Evolutionary conservation across 352 stramenopile species (phyloP).

Genomic region (Phytopythium aichiense): DNA sequence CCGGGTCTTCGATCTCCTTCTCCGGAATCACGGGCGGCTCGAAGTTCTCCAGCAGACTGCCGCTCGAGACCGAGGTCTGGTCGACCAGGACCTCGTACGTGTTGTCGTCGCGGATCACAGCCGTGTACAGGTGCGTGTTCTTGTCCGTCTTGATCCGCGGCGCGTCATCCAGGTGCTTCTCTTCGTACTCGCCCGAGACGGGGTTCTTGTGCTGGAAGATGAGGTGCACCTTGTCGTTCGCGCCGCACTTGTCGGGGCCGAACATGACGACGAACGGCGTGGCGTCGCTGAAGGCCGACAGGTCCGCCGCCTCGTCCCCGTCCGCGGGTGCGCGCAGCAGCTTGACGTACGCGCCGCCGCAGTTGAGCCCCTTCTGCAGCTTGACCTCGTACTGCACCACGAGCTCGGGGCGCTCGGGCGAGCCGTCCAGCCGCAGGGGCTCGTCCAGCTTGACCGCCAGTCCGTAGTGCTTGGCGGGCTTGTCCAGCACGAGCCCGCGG

Average conservation of each 20-base stretch:
- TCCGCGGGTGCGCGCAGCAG: slow-evolving; percentile 68
- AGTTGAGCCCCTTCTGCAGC: slow-evolving; percentile 87
- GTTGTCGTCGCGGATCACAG: slow-evolving; percentile 88
- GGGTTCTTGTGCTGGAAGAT: slow-evolving; percentile 95
- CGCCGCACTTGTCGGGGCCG: slow-evolving; percentile 92
- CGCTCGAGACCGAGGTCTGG: slow-evolving; percentile 73
- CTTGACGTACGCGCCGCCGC: slow-evolving; percentile 94
- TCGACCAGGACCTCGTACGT: slow-evolving; percentile 92
- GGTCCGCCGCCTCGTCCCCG: slow-evolving; percentile 23
- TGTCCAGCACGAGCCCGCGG: slow-evolving; percentile 68
- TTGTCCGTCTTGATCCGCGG: slow-evolving; percentile 81
- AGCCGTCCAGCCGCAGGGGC: slow-evolving; percentile 65
- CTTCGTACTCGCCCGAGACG: slow-evolving; percentile 86
- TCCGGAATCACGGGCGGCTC: slow-evolving; percentile 79
- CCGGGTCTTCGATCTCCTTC: slow-evolving; percentile 91
- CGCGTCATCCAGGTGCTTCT: slow-evolving; percentile 90
- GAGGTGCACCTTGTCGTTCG: slow-evolving; percentile 93
- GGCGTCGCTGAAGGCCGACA: slow-evolving; percentile 69
- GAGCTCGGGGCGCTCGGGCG: slow-evolving; percentile 70
- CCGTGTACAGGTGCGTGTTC: slow-evolving; percentile 90
- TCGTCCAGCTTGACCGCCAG: slow-evolving; percentile 69
- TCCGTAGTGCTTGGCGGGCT: slow-evolving; percentile 73
- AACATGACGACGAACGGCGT: slow-evolving; percentile 96
- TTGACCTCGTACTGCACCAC: slow-evolving; percentile 96
- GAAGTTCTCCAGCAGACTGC: slow-evolving; percentile 83